These are phyloP conservation scores for Thymus mandschuricus DNA, from an alignment of 257 asterid species.

Conservation along the genomic window DNA sequence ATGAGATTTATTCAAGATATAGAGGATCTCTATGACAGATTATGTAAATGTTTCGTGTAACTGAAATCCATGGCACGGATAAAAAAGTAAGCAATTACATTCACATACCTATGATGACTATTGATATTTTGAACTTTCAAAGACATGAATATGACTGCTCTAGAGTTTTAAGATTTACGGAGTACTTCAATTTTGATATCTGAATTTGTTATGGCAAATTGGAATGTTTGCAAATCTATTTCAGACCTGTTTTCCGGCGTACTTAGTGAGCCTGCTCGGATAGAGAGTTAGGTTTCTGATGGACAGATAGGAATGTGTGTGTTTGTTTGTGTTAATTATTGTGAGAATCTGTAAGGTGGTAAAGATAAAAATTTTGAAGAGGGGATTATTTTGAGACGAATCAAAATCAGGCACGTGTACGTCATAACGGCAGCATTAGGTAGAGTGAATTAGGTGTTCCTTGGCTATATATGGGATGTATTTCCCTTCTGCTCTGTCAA, in stretches of 20 bases:
- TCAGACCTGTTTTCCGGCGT: background rate
- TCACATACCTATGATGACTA: conserved; percentile 5
- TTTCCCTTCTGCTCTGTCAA: conserved; percentile 5
- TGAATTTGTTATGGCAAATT: background rate
- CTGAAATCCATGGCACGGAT: conserved; percentile 1
- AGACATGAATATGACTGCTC: conserved; percentile 12
- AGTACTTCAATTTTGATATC: background rate
- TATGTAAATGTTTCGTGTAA: conserved; percentile 3
- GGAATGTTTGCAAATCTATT: conserved; percentile 15
- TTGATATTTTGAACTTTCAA: conserved; percentile 13
- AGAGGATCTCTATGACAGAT: conserved; percentile 16
- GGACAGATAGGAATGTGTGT: conserved; percentile 27
- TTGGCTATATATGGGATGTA: background rate
- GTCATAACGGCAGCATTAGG: conserved; percentile 11
- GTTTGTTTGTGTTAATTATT: conserved; percentile 20
- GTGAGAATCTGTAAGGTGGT: conserved; percentile 3
- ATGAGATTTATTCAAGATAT: conserved; percentile 2
- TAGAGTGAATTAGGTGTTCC: conserved; percentile 11
- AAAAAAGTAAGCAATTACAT: background rate
- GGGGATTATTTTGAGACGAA: conserved; percentile 18
- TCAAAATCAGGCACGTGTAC: conserved; percentile 23
- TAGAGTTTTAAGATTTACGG: conserved; percentile 9
- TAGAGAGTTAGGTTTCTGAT: background rate
- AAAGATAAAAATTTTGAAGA: background rate
- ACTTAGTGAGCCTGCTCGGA: background rate